Base-by-base conservation (phyloP, 2,329 filamentous ascomycete genomes). In the Ophiognomonia clavigignenti-juglandacearum region DNA sequence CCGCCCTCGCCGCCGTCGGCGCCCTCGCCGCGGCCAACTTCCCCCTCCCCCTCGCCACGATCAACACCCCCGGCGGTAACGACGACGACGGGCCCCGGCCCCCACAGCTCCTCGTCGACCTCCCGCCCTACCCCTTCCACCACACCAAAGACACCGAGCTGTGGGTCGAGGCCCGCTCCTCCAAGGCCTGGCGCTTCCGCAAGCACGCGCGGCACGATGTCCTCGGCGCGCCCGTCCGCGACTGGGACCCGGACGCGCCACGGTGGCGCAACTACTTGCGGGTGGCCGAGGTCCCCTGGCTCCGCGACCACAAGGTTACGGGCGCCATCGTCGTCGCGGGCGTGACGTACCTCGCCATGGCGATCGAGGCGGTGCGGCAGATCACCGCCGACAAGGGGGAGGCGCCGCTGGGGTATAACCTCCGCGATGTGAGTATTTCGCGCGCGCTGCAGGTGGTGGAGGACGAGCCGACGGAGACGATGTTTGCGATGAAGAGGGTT, bases 121-220 rank as follows among this genome's bases (percentile, higher is more conserved):
- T 76, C 5, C 72, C 72, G 5, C 59, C 59, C 2, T 76, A 75
- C 52, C 64, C 67, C 6, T 76, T 71, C 70, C 68, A 74, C 50
- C 70, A 74, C 54, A 59, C 61, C 10, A 62, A 62, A 6, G 45
- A 48, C 31, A 45, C 47, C 3, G 14, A 48, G 8, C 38, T 34
- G 50, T 73, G 69, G 69, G 57, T 58, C 19, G 64, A 67, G 44
- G 59, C 64, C 0, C 62, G 65, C 13, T 37, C 62, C 6, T 67
- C 61, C 34, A 59, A 60, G 7, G 61, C 63, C 1, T 62, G 61
- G 32, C 60, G 68, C 4, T 61, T 63, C 45, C 59, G 68, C 3
- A 57, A 58, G 13, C 61, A 63, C 27, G 55, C 62, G 1, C 62
- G 66, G 7, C 66, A 70, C 26, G 69, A 72, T 43, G 43, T 74